Evolutionary conservation across 495 filamentous ascomycete genomes (phyloP), one percentile per base, ranked within the genome.

Genomic region (Hypoxylon lenormandii): DNA sequence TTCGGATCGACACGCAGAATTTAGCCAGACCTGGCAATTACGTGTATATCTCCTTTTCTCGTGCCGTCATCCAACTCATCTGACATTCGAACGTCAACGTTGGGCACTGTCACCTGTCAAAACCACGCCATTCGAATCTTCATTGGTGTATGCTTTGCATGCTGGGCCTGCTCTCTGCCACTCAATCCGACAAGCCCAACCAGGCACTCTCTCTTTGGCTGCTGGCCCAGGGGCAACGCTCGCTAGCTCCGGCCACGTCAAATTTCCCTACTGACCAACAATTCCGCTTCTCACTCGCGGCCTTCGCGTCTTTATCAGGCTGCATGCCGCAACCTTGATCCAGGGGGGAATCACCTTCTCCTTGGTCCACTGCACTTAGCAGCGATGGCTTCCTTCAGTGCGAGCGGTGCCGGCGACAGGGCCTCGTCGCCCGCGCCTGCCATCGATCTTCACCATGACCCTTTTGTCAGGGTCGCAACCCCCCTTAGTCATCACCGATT

Each of bases 401-500:
- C 45, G 26, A 47, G 65, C 55, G 60, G 58, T 61, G 40, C 45
- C 26, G 28, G 65, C 56, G 61, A 43, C 28, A 56, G 48, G 46
- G 37, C 48, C 11, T 64, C 66, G 42, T 69, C 61, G 23, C 64
- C 68, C 64, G 51, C 55, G 23, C 42, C 49, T 64, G 65, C 58
- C 45, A 37, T 68, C 28, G 62, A 70, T 37, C 30, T 56, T 30
- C 67, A 73, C 19, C 48, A 76, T 43, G 84, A 86, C 69, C 85
- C 84, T 26, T 86, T 87, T 68, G 70, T 78, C 22, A 70, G 74
- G 15, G 60, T 64, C 30, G 55, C 80, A 26, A 73, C 77, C 22
- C 77, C 82, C n/a, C 74, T 77, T 60, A 73, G 79, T 33, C 82
- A 89, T 58, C 85, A 92, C 68, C 88, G 92, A 54, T 92, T 90